Evolutionary conservation across 495 filamentous ascomycete genomes (phyloP).

Genomic region (Xylaria bambusicola): DNA sequence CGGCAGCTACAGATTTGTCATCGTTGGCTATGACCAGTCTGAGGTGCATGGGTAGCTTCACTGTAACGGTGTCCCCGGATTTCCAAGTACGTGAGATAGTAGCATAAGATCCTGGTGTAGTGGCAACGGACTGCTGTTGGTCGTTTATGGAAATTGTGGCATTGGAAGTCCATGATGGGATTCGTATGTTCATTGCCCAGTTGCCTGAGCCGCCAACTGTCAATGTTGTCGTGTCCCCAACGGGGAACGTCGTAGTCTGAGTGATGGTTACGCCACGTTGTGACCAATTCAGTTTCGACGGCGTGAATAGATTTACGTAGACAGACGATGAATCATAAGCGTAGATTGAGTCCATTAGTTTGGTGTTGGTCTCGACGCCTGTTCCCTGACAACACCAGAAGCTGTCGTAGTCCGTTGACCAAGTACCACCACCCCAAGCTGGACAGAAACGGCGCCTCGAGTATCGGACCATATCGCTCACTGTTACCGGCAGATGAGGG

Average conservation of each 20-base stretch:
- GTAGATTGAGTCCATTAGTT: conserved; percentile 33
- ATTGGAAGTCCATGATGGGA: conserved; percentile 34
- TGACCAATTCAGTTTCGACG: conserved; percentile 36
- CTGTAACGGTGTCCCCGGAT: conserved; percentile 35
- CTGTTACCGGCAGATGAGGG: no score
- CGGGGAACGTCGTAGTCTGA: conserved; percentile 34
- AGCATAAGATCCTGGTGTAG: conserved; percentile 32
- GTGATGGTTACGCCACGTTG: conserved; percentile 26
- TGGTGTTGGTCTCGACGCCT: conserved; percentile 32
- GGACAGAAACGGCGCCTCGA: conserved; percentile 19
- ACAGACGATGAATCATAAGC: conserved; percentile 27
- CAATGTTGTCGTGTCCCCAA: conserved; percentile 31
- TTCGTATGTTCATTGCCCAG: conserved; percentile 34
- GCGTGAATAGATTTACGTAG: conserved; percentile 40
- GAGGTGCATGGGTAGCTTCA: conserved; percentile 36
- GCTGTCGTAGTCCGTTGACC: conserved; percentile 34
- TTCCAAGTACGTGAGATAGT: conserved; percentile 31
- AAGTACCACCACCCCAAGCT: conserved; percentile 33
- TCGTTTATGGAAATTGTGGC: conserved; percentile 37
- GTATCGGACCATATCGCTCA: no score
- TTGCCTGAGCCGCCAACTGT: conserved; percentile 21
- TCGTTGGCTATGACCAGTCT: conserved; percentile 37
- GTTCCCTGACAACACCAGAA: conserved; percentile 39
- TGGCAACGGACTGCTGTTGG: conserved; percentile 15
- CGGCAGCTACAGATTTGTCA: conserved; percentile 31